These are phyloP conservation scores for Chlorella sp. DNA, from an alignment of 139 green algal genomes.

Conservation along the genomic window DNA sequence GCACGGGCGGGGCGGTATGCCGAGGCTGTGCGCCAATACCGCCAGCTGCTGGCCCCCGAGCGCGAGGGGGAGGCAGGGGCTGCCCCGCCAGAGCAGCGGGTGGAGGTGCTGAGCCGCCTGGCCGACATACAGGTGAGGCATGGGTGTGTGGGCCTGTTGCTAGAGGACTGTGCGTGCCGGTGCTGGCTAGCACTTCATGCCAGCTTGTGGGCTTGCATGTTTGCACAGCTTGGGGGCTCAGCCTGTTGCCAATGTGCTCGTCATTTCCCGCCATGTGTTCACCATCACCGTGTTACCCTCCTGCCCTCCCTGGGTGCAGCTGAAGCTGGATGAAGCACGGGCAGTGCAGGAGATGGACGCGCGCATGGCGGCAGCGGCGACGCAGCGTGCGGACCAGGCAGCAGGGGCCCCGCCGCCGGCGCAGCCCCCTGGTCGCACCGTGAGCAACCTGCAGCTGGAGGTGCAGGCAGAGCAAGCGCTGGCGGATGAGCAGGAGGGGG, in stretches of 20 bases:
- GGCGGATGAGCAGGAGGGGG: not conserved
- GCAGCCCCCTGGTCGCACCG: slow-evolving; percentile 19
- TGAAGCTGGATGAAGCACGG: slow-evolving; percentile 47
- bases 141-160: not conserved
- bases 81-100: slow-evolving; percentile 13
- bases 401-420: not conserved
- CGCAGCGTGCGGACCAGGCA: too few species aligned
- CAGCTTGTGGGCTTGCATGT: too few species aligned
- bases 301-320: not conserved
- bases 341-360: slow-evolving; percentile 48
- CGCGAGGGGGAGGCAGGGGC: not conserved
- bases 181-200: too few species aligned
- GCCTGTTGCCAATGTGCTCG: too few species aligned
- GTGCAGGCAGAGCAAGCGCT: slow-evolving; percentile 32
- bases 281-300: not conserved
- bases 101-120: slow-evolving; percentile 57
- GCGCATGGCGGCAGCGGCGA: not conserved
- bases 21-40: slow-evolving; percentile 43
- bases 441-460: slow-evolving; percentile 51
- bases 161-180: too few species aligned
- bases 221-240: too few species aligned
- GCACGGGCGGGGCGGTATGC: slow-evolving; percentile 7
- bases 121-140: slow-evolving; percentile 59
- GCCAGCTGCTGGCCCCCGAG: slow-evolving; percentile 36
- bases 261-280: too few species aligned